These are phyloP conservation scores for Yamadazyma dendronema DNA, from an alignment of 1,139 yeast species.

Conservation along the genomic window DNA sequence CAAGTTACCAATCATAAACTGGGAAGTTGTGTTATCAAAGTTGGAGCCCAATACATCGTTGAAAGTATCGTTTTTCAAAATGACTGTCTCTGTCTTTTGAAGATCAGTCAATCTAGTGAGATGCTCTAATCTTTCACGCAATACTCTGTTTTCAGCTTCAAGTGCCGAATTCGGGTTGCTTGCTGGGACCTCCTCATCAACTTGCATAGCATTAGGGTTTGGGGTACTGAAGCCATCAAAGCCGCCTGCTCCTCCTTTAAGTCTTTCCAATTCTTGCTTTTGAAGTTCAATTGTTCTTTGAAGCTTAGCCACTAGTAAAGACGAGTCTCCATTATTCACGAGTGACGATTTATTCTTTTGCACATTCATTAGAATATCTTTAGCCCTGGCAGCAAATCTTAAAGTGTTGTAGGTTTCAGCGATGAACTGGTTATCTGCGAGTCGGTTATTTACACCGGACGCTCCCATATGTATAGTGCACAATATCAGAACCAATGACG, in stretches of 20 bases:
- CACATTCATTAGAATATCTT: conserved; percentile 73
- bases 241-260: conserved; percentile 1
- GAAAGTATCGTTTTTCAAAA: conserved; percentile 53
- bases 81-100: conserved; percentile 52
- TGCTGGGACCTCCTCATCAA: conserved; percentile 18
- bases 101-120: conserved; percentile 60
- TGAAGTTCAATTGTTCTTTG: conserved; percentile 45
- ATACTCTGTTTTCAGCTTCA: conserved; percentile 58
- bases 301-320: conserved; percentile 46
- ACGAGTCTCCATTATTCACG: conserved; percentile 39
- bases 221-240: neutral
- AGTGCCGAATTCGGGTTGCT: conserved; percentile 30
- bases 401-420: conserved; percentile 85
- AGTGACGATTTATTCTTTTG: conserved; percentile 45
- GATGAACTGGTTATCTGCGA: conserved; percentile 41
- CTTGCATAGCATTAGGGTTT: conserved; percentile 10
- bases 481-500: conserved; percentile 78
- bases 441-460: conserved; percentile 11
- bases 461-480: conserved; percentile 77
- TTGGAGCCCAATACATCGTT: conserved; percentile 48
- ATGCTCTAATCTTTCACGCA: conserved; percentile 70
- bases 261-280: conserved; percentile 34
- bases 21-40: conserved; percentile 26
- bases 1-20: conserved; percentile 42
- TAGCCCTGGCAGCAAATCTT: conserved; percentile 91